A percentile compares a stretch with the other conserved stretches of the same genome.
These are phyloP conservation scores for Taphrina communis DNA, from an alignment of 1,139 yeast genomes.

Conservation along the genomic window DNA sequence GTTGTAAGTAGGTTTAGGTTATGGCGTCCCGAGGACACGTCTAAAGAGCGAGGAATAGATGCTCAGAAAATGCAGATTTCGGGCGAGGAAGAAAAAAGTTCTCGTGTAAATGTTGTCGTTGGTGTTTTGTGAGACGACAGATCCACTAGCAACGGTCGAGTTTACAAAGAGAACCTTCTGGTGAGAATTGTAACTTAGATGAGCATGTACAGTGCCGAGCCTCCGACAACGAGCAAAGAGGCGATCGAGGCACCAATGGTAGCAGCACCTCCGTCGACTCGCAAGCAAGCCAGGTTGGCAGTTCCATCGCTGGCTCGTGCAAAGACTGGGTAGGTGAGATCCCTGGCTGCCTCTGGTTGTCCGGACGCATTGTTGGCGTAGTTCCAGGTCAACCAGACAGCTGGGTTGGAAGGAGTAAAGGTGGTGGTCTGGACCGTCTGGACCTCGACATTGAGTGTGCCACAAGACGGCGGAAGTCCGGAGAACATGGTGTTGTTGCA, in stretches of 20 bases:
- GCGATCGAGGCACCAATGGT: constrained; percentile 35
- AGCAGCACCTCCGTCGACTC: constrained; percentile 34
- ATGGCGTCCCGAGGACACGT: constrained; percentile 8
- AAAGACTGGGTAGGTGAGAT: constrained; percentile 39
- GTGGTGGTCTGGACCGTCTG: constrained; percentile 13
- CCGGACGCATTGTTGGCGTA: constrained; percentile 28
- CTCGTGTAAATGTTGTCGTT: too few relatives aligned
- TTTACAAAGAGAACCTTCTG: constrained; percentile 1
- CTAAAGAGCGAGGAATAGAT: background rate
- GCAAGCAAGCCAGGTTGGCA: constrained; percentile 39
- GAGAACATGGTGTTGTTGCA: constrained; percentile 41
- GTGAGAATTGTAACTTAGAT: too few relatives aligned
- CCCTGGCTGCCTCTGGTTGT: constrained; percentile 33
- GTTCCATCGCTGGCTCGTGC: constrained; percentile 36
- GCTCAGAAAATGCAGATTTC: constrained; percentile 10
- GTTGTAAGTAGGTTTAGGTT: constrained; percentile 18
- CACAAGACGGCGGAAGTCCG: constrained; percentile 36
- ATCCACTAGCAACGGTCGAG: too few relatives aligned
- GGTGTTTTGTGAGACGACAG: too few relatives aligned
- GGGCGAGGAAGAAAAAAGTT: background rate
- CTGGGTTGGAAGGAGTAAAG: constrained; percentile 41
- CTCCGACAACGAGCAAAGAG: constrained; percentile 30
- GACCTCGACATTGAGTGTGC: constrained; percentile 41
- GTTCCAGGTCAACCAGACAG: constrained; percentile 41
- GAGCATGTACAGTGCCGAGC: constrained; percentile 35